Percentiles rank a stretch among this genome's conserved stretches.
Conservation (phyloP, 139 green algal genomes). For the Tetradesmus obliquus region DNA sequence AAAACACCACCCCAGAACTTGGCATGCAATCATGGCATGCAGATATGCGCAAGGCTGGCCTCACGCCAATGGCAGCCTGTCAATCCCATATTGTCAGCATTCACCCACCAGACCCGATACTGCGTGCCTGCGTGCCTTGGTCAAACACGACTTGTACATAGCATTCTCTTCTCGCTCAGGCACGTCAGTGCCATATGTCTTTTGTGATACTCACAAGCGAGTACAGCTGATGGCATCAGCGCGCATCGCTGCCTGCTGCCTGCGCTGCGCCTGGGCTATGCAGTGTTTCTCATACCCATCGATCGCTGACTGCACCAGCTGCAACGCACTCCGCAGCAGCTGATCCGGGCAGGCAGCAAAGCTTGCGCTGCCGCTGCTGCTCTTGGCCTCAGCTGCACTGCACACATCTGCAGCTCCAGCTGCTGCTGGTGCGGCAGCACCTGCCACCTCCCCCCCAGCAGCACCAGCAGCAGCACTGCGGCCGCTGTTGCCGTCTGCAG, state of each 20-base stretch:
- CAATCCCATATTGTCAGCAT: too few species aligned
- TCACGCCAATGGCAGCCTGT: too few species aligned
- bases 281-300: background rate
- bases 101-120: too few species aligned
- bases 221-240: too few species aligned
- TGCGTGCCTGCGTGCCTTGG: too few species aligned
- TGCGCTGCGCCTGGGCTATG: background rate
- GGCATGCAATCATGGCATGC: too few species aligned
- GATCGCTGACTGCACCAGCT: background rate
- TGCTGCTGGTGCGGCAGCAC: background rate
- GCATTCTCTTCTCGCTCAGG: too few species aligned
- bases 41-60: too few species aligned
- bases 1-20: too few species aligned
- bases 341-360: background rate
- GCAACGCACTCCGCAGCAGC: background rate
- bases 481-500: background rate
- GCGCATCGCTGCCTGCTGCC: background rate
- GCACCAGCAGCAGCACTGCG: background rate
- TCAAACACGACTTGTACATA: too few species aligned
- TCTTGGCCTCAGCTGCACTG: background rate
- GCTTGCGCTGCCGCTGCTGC: background rate
- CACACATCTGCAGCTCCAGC: background rate
- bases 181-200: too few species aligned
- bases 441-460: background rate
- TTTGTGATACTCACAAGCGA: too few species aligned